A percentile compares a stretch with the other conserved stretches of the same genome.
Evolutionary conservation across 208 protist species (phyloP).

Genomic region (Leishmania amazonensis): DNA sequence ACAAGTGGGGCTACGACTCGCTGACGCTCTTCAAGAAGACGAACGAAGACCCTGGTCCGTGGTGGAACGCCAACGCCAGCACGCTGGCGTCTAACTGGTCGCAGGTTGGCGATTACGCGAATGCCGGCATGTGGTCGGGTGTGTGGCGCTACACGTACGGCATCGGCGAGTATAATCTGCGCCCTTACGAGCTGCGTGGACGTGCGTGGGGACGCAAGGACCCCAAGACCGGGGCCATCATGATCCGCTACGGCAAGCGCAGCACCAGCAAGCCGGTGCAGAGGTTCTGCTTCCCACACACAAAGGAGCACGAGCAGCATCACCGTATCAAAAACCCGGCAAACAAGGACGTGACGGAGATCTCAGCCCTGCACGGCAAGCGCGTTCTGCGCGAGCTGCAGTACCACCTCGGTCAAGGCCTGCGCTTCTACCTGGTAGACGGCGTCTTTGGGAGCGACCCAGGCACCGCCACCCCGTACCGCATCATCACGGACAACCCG

Average conservation of each 20-base stretch:
- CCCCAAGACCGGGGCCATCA: slow-evolving; percentile 57
- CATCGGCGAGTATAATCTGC: slow-evolving; percentile 86
- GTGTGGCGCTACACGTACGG: slow-evolving; percentile 92
- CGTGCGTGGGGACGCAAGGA: slow-evolving; percentile 76
- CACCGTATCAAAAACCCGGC: slow-evolving; percentile 76
- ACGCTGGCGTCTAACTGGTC: slow-evolving; percentile 85
- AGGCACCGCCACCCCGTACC: slow-evolving; percentile 77
- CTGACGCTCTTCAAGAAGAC: slow-evolving; percentile 86
- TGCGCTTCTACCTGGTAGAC: slow-evolving; percentile 91
- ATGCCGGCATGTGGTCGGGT: slow-evolving; percentile 89
- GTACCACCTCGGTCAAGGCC: slow-evolving; percentile 87
- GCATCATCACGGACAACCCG: slow-evolving; percentile 91
- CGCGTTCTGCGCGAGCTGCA: slow-evolving; percentile 87
- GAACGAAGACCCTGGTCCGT: slow-evolving; percentile 89
- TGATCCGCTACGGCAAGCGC: slow-evolving; percentile 49
- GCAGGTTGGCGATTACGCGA: slow-evolving; percentile 89
- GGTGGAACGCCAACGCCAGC: slow-evolving; percentile 90
- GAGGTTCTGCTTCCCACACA: slow-evolving; percentile 78
- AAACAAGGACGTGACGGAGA: slow-evolving; percentile 56
- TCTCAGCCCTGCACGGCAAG: slow-evolving; percentile 79
- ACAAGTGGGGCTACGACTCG: slow-evolving; percentile 88
- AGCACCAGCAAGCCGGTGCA: slow-evolving; percentile 40
- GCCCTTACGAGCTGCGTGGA: slow-evolving; percentile 74
- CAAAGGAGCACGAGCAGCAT: slow-evolving; percentile 81
- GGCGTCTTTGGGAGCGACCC: slow-evolving; percentile 85